These are phyloP conservation scores for Massospora cicadina DNA, from an alignment of 371 early-diverging fungal genomes.

Conservation along the genomic window DNA sequence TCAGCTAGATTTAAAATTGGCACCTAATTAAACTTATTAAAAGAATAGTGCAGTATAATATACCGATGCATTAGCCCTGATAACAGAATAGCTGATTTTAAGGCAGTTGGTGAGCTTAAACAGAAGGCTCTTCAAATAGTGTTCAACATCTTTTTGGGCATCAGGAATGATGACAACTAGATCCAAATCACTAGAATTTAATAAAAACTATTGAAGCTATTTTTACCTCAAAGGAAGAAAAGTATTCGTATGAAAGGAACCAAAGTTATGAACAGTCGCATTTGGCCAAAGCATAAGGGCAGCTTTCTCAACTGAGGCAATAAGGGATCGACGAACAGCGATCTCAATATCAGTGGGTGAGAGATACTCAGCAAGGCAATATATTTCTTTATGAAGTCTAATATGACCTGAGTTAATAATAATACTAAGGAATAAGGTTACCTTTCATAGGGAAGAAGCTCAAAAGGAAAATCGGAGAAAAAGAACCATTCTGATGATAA, in stretches of 20 bases:
- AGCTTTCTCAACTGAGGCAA: neutral
- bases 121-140: neutral
- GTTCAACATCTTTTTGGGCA: neutral
- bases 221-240: neutral
- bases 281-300: neutral
- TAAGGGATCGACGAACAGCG: neutral
- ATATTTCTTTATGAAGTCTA: neutral
- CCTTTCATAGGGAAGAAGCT: neutral
- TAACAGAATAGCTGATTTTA: neutral
- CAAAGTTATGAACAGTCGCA: neutral
- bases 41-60: neutral
- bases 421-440: neutral
- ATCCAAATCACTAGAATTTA: neutral
- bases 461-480: neutral
- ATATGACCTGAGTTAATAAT: too few species aligned
- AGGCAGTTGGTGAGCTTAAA: neutral
- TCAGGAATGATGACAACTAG: neutral
- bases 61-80: neutral
- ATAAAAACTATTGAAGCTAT: neutral
- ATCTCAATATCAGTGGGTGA: neutral
- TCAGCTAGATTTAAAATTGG: conserved; percentile 87
- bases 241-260: neutral
- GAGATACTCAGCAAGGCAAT: neutral
- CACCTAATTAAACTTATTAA: conserved; percentile 25
- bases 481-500: neutral